These are phyloP conservation scores for Hirsutella rhossiliensis DNA, from an alignment of 2,329 filamentous ascomycete species.

Conservation along the genomic window DNA sequence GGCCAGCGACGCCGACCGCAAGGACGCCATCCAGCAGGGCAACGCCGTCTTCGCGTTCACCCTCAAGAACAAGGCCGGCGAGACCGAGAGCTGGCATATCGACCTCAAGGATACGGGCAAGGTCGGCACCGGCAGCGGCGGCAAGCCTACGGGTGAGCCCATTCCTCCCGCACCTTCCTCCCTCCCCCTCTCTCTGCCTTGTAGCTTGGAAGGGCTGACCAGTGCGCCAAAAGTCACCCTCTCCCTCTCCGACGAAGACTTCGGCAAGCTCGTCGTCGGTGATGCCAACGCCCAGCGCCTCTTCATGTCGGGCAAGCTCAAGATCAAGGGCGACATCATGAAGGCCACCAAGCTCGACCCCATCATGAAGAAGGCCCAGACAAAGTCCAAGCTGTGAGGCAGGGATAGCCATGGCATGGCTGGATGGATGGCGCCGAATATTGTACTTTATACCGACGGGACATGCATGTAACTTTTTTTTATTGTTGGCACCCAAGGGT, in stretches of 20 bases:
- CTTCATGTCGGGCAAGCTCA: conserved; percentile 97
- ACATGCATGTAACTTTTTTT: background rate
- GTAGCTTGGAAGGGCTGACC: too few species aligned
- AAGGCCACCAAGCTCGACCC: conserved; percentile 96
- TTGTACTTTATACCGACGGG: background rate
- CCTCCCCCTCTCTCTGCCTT: conserved; percentile 30
- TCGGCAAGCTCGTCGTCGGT: conserved; percentile 68
- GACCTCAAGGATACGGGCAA: conserved; percentile 85
- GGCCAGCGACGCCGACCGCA: conserved; percentile 58
- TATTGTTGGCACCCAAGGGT: too few species aligned
- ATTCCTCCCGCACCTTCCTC: conserved; percentile 56
- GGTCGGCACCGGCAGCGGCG: conserved; percentile 65
- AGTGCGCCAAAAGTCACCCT: conserved; percentile 58
- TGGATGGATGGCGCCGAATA: background rate
- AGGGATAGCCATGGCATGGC: background rate
- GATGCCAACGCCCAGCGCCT: conserved; percentile 90
- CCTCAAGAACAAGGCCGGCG: conserved; percentile 74
- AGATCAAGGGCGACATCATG: conserved; percentile 97
- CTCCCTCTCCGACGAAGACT: conserved; percentile 72
- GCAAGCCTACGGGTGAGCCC: conserved; percentile 67
- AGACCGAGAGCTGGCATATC: conserved; percentile 83
- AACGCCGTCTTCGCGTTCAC: conserved; percentile 83
- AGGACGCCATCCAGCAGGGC: conserved; percentile 82
- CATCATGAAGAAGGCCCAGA: conserved; percentile 78
- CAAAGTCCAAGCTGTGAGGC: conserved; percentile 67